A percentile compares a stretch with the other conserved stretches of the same genome.
phyloP scores from a whole-genome alignment of 805 yeast species.

The Sugiyamaella americana region DNA sequence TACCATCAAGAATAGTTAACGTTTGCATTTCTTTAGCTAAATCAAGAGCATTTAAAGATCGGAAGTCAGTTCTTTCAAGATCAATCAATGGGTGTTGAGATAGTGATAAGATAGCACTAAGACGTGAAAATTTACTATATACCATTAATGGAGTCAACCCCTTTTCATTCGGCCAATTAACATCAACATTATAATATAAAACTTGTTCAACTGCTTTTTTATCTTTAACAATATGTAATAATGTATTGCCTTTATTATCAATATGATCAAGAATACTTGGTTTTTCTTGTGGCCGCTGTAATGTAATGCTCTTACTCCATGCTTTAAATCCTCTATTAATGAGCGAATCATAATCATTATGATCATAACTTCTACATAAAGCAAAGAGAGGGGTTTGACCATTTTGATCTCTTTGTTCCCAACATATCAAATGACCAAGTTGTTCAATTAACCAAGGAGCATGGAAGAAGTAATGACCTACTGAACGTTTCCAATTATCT shows the following conservation, averaged over 20 bases:
- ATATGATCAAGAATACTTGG: conserved; percentile 49
- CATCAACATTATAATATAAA: conserved; percentile 39
- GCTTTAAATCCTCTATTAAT: conserved; percentile 15
- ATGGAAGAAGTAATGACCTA: conserved; percentile 71
- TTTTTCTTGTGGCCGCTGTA: not conserved
- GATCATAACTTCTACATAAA: conserved; percentile 75
- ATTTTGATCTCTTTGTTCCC: conserved; percentile 59
- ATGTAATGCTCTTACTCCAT: conserved; percentile 11
- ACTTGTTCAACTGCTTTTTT: conserved; percentile 38
- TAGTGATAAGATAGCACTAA: conserved; percentile 50
- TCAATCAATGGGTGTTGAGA: conserved; percentile 46
- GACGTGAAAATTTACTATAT: conserved; percentile 61
- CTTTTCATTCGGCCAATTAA: conserved; percentile 56
- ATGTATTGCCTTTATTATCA: conserved; percentile 67
- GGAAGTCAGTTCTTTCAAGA: conserved; percentile 29
- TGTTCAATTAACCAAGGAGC: conserved; percentile 43
- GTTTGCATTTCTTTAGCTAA: conserved; percentile 27
- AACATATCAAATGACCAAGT: conserved; percentile 57
- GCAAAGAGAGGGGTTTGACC: conserved; percentile 77
- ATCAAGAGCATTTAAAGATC: conserved; percentile 32
- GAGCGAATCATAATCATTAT: conserved; percentile 45
- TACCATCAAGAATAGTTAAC: conserved; percentile 22
- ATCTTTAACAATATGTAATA: conserved; percentile 63
- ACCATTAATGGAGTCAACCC: conserved; percentile 65
- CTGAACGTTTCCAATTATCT: conserved; percentile 52